Conservation (phyloP, 2,329 filamentous ascomycete species). For the Ophiostoma sp. region DNA sequence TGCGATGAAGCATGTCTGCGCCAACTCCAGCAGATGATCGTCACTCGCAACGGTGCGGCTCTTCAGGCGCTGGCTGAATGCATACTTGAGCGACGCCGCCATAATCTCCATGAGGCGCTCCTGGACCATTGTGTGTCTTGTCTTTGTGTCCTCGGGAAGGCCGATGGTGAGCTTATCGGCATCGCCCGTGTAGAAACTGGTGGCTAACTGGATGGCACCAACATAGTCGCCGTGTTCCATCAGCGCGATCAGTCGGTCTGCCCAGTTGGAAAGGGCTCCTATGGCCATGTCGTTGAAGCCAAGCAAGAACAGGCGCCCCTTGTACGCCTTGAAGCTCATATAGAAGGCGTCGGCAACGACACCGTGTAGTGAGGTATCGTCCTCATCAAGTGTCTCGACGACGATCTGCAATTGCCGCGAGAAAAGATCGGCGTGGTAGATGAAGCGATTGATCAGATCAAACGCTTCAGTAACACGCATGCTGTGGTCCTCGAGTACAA, state of each 20-base stretch:
- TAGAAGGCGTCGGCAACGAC: constrained; percentile 96
- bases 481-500: constrained; percentile 83
- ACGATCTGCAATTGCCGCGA: constrained; percentile 77
- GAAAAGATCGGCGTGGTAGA: constrained; percentile 87
- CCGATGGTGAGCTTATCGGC: constrained; percentile 94
- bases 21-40: constrained; percentile 66
- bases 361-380: constrained; percentile 84
- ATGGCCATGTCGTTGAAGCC: constrained; percentile 93
- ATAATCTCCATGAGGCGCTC: constrained; percentile 93
- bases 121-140: constrained; percentile 74
- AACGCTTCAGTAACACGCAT: constrained; percentile 88
- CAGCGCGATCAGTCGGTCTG: constrained; percentile 82
- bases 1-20: constrained; percentile 75
- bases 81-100: constrained; percentile 82
- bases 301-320: constrained; percentile 83
- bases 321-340: constrained; percentile 96
- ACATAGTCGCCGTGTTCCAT: constrained; percentile 98
- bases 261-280: constrained; percentile 93
- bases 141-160: constrained; percentile 71
- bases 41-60: constrained; percentile 42
- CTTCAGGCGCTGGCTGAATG: constrained; percentile 63
- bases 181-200: constrained; percentile 83
- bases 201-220: constrained; percentile 81
- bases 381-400: constrained; percentile 82
- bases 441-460: constrained; percentile 84